Conservation (phyloP, 108 stramenopile species). For the Pseudonitzschia pungens region DNA sequence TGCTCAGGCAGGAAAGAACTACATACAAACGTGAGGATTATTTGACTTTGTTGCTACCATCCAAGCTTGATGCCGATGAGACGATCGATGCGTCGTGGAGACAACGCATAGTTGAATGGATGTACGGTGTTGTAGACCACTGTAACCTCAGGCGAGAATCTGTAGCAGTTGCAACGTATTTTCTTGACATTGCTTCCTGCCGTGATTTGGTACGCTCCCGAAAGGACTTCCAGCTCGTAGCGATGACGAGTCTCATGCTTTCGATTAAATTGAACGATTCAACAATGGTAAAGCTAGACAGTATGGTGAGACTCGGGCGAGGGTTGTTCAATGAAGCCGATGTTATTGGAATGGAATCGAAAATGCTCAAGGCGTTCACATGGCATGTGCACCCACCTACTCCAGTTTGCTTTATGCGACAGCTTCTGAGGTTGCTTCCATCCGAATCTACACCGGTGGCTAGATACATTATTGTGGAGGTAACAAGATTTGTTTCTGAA, state of each 20-base stretch:
- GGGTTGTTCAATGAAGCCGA: slow-evolving; percentile 64
- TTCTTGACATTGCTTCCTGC: slow-evolving; percentile 53
- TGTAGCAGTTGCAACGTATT: slow-evolving; percentile 59
- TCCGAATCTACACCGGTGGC: slow-evolving; percentile 31
- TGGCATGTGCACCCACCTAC: slow-evolving; percentile 81
- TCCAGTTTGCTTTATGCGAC: slow-evolving; percentile 56
- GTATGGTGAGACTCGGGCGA: slow-evolving; percentile 52
- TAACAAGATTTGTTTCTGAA: slow-evolving; percentile 58
- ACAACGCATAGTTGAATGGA: slow-evolving; percentile 69
- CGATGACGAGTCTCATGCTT: slow-evolving; percentile 76
- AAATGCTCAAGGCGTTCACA: slow-evolving; percentile 52
- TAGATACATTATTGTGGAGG: slow-evolving; percentile 54
- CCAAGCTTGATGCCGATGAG: slow-evolving; percentile 17
- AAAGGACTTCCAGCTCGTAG: slow-evolving; percentile 58
- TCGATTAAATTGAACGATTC: slow-evolving; percentile 72
- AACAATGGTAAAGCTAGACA: slow-evolving; percentile 64
- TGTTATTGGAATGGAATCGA: slow-evolving; percentile 64
- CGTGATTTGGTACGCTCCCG: slow-evolving; percentile 39
- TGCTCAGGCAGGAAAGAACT: slow-evolving; percentile 40
- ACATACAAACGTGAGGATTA: slow-evolving; percentile 46
- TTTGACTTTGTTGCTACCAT: slow-evolving; percentile 18
- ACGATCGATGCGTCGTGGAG: slow-evolving; percentile 59
- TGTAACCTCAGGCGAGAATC: slow-evolving; percentile 63
- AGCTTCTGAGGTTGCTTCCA: slow-evolving; percentile 45
- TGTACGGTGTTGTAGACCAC: slow-evolving; percentile 74